phyloP scores from a whole-genome alignment of 176 grass and related monocot genomes.

The Ensete ventricosum region DNA sequence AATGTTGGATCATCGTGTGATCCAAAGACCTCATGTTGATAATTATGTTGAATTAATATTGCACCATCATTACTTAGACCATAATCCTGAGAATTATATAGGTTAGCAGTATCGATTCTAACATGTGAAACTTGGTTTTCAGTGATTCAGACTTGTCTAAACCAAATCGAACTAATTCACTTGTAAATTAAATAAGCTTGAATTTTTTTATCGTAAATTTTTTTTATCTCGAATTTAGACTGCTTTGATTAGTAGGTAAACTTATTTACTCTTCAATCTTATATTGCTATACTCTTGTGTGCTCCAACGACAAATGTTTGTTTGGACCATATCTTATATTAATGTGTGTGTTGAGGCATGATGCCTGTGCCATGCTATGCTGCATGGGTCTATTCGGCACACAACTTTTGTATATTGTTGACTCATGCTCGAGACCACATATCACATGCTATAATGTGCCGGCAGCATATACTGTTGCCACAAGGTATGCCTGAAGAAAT shows the following conservation, averaged over 20 bases:
- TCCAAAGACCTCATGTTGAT: not conserved
- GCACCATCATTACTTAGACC: not conserved
- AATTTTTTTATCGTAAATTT: not conserved
- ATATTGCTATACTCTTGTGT: not conserved
- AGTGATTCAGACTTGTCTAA: not conserved
- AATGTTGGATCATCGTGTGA: not conserved
- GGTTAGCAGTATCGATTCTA: not conserved
- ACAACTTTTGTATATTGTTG: too few relatives aligned
- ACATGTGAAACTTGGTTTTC: not conserved
- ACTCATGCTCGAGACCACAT: too few relatives aligned
- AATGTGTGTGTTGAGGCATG: too few relatives aligned
- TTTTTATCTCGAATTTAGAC: not conserved
- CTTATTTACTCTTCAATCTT: not conserved
- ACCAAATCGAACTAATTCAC: not conserved
- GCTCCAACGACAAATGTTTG: not conserved
- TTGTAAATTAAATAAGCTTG: not conserved
- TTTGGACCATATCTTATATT: too few relatives aligned
- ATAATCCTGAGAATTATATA: too few relatives aligned
- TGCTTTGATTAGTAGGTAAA: not conserved
- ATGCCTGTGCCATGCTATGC: too few relatives aligned
- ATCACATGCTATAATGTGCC: too few relatives aligned
- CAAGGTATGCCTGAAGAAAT: too few relatives aligned
- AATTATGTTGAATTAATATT: not conserved
- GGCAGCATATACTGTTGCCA: too few relatives aligned
- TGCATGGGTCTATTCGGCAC: too few relatives aligned